Evolutionary conservation across 2,329 filamentous ascomycete genomes (phyloP).

Genomic region (Cyclaneusma minus): DNA sequence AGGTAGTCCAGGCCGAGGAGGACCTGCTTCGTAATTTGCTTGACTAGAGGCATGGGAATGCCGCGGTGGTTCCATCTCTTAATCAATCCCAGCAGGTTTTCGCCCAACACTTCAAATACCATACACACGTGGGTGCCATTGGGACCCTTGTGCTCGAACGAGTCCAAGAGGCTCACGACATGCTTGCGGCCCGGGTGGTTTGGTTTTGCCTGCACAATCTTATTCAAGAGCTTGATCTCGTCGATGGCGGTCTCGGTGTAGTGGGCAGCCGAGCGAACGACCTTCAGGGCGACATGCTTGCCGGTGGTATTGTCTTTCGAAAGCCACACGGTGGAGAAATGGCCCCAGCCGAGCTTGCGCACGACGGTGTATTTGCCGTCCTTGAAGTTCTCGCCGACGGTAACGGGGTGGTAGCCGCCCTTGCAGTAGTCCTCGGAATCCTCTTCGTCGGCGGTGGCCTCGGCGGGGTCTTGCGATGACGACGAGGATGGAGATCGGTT

Average conservation of each 20-base stretch:
- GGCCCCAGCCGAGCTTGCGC: constrained; percentile 93
- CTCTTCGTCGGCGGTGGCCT: constrained; percentile 94
- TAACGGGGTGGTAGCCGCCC: constrained; percentile 91
- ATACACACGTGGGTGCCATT: constrained; percentile 97
- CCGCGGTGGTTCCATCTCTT: constrained; percentile 98
- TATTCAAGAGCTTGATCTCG: constrained; percentile 95
- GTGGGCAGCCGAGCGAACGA: constrained; percentile 92
- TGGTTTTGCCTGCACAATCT: constrained; percentile 89
- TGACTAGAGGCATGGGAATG: constrained; percentile 90
- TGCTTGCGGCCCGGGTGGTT: constrained; percentile 88
- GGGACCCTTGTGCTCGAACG: constrained; percentile 93
- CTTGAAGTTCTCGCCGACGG: constrained; percentile 92
- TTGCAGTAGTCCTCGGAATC: constrained; percentile 99
- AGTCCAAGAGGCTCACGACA: constrained; percentile 90
- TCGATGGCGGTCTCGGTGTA: constrained; percentile 98
- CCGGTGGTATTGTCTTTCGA: constrained; percentile 70
- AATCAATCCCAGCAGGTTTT: constrained; percentile 88
- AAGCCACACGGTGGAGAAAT: constrained; percentile 94
- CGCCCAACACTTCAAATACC: constrained; percentile 95
- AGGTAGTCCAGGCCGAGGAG: constrained; percentile 90
- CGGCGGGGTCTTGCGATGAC: constrained; percentile 67
- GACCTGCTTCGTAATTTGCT: constrained; percentile 98
- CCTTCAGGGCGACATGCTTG: constrained; percentile 95
- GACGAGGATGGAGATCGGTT: constrained; percentile 45
- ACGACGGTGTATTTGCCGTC: constrained; percentile 93